phyloP scores from a whole-genome alignment of 208 protist species.

The Trypanosomatidae sp. region DNA sequence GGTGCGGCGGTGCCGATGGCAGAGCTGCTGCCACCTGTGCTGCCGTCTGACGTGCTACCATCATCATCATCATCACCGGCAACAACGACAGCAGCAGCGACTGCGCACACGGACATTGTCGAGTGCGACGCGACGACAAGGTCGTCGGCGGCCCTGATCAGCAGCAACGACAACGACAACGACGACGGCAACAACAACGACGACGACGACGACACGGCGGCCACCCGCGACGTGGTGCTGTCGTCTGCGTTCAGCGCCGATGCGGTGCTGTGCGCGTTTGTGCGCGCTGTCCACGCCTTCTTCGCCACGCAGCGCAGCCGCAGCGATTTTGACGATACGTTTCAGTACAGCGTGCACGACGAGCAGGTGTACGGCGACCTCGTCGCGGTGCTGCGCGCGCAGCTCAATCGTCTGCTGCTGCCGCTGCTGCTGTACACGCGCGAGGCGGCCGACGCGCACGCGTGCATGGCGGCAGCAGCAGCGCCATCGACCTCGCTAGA shows the following conservation, averaged over 20 bases:
- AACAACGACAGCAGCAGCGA: too few relatives aligned
- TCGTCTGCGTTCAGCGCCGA: slow-evolving; percentile 21
- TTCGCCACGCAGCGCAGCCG: slow-evolving; percentile 23
- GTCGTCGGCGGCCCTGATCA: too few relatives aligned
- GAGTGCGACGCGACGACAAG: too few relatives aligned
- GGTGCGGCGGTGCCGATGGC: too few relatives aligned
- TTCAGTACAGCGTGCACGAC: slow-evolving; percentile 46
- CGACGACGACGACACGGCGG: slow-evolving; percentile 3
- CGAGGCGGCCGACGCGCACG: slow-evolving; percentile 48
- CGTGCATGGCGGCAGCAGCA: slow-evolving; percentile 19
- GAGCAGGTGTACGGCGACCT: slow-evolving; percentile 46
- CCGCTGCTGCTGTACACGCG: slow-evolving; percentile 50
- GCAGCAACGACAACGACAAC: too few relatives aligned
- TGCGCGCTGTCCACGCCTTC: slow-evolving; percentile 21
- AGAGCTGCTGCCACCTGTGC: too few relatives aligned
- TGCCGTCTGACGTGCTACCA: too few relatives aligned
- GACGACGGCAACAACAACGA: slow-evolving; percentile 1
- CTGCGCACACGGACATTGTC: too few relatives aligned
- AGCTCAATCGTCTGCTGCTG: slow-evolving; percentile 39
- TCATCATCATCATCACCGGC: too few relatives aligned
- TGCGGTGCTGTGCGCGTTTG: slow-evolving; percentile 38
- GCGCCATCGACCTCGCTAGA: slow-evolving; percentile 5
- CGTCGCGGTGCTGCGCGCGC: slow-evolving; percentile 22
- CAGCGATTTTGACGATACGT: slow-evolving; percentile 46
- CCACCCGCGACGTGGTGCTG: too few relatives aligned